phyloP scores from a whole-genome alignment of 306 rosid species.

The Citrullus colocynthis region DNA sequence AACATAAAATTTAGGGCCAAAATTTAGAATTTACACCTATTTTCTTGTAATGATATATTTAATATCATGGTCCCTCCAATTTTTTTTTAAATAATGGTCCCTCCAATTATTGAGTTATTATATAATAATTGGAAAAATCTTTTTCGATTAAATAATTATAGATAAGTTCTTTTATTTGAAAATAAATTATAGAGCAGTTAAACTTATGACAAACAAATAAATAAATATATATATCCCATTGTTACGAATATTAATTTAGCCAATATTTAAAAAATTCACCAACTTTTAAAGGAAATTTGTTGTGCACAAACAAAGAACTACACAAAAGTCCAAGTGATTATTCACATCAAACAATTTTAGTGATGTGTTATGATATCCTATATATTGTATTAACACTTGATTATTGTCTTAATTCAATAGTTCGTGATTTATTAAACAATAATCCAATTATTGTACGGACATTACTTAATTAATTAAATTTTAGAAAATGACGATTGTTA shows the following conservation, averaged over 20 bases:
- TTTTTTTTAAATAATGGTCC: neutral
- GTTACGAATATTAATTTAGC: neutral
- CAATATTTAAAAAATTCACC: neutral
- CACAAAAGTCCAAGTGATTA: neutral
- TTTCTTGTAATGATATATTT: neutral
- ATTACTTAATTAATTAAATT: neutral
- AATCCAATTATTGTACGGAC: neutral
- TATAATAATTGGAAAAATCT: neutral
- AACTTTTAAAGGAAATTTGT: neutral
- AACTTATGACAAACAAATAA: neutral
- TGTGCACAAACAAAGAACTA: neutral
- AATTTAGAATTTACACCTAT: neutral
- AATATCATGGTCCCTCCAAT: neutral
- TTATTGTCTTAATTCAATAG: neutral
- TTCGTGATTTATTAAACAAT: neutral
- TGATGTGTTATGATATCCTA: neutral
- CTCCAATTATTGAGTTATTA: neutral
- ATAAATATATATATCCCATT: neutral
- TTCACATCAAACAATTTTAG: neutral
- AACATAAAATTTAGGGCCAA: neutral
- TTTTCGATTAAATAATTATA: neutral
- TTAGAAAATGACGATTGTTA: neutral
- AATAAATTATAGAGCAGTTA: neutral
- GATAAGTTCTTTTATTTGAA: neutral
- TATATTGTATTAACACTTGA: neutral